Base-by-base conservation (phyloP, 768 basidiomycete species). In the Psilocybe sp. region DNA sequence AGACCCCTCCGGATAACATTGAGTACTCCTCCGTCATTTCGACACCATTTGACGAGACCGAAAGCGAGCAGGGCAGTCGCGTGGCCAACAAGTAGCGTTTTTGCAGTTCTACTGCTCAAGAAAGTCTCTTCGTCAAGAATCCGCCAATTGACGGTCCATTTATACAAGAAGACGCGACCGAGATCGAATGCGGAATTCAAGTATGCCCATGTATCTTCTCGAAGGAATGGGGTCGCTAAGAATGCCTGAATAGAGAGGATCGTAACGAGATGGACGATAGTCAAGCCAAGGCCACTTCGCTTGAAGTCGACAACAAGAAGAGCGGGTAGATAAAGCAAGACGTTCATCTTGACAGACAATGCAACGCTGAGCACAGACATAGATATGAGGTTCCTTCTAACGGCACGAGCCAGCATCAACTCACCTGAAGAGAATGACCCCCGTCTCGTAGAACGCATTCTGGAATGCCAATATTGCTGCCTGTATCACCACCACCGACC, bases 71-170 rank as follows among this genome's bases (percentile, higher is more conserved):
- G 70, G 4, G 74, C 69, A 0, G 69, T 66, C 10, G 81, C 64
- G 61, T 98, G 95, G 5, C 80, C 82, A 12, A 79, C 52, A 14
- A 98, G 70, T 13, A 99, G 72, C 0, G 71, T 68, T 37, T 64
- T 70, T 1, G 89, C 83, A 70, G 87, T 88, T 39, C 61, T 64
- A 2, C 68, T 64, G 52, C 82, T 85, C 41, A 91, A 69, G 69
- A 98, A 98, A 5, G 72, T 73, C n/a, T 79, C 72, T 63, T 94
- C 89, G 20, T 77, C 72, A 2, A 99, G 54, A 61, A 96, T 87
- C 40, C 93, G 81, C 97, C 97, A 99, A 63, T 98, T 99, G 49
- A 98, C 94, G 0, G 96, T 98, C 96, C 96, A 99, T 64, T 90
- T 85, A 67, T 89, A 97, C 28, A 97, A 69, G 70, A 99, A 99